A percentile compares a stretch with the other conserved stretches of the same genome.
These are phyloP conservation scores for Penicillium psychrosexuale DNA, from an alignment of 2,329 filamentous ascomycete species.

Conservation along the genomic window DNA sequence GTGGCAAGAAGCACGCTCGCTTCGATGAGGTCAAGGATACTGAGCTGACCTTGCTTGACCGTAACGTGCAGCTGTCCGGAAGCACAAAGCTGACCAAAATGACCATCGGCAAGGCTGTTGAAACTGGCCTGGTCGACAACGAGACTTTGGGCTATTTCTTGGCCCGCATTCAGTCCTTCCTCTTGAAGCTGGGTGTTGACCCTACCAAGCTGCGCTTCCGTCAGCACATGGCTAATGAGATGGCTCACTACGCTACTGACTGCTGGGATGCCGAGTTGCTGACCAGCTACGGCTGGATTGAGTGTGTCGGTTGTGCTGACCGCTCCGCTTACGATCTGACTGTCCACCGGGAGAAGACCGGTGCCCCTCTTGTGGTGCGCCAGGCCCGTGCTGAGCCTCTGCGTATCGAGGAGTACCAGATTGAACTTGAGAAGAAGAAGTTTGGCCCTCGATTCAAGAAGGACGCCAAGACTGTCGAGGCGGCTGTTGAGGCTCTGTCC, in stretches of 20 bases:
- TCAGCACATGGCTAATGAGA: conserved; percentile 90
- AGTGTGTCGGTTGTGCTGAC: conserved; percentile 96
- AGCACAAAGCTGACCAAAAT: conserved; percentile 72
- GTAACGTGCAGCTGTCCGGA: conserved; percentile 79
- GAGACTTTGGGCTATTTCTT: conserved; percentile 98
- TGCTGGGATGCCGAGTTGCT: conserved; percentile 97
- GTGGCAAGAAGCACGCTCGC: conserved; percentile 89
- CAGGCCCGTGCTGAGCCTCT: conserved; percentile 76
- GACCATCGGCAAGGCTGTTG: conserved; percentile 81
- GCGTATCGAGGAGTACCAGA: conserved; percentile 79
- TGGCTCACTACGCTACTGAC: conserved; percentile 92
- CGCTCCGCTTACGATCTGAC: conserved; percentile 90
- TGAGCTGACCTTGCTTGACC: conserved; percentile 79
- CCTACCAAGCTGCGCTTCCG: conserved; percentile 86
- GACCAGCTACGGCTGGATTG: conserved; percentile 93
- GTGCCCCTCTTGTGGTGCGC: conserved; percentile 78
- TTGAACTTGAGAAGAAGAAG: conserved; percentile 90
- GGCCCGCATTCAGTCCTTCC: conserved; percentile 86
- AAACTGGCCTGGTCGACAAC: conserved; percentile 81
- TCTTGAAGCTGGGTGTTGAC: conserved; percentile 84
- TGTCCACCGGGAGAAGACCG: conserved; percentile 91
- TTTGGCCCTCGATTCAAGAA: conserved; percentile 96
- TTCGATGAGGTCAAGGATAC: conserved; percentile 83
- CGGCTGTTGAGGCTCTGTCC: conserved; percentile 68
- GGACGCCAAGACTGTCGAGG: conserved; percentile 81